These are phyloP conservation scores for Eutrema yunnanense DNA, from an alignment of 345 rosid genomes.

Conservation along the genomic window DNA sequence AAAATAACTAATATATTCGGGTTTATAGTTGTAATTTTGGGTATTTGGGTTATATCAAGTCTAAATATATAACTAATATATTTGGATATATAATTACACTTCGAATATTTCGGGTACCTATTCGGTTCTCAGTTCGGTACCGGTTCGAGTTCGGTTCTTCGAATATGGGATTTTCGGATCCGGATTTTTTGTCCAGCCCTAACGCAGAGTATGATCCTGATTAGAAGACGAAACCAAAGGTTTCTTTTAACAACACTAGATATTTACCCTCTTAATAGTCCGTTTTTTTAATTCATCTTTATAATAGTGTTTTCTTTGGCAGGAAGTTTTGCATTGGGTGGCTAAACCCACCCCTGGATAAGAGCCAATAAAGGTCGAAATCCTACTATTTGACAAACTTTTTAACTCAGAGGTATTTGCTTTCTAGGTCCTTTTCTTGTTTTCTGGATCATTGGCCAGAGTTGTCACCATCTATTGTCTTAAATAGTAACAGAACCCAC, in stretches of 20 bases:
- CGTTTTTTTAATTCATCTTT: background rate
- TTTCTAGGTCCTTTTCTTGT: background rate
- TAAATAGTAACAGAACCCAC: background rate
- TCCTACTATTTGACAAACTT: background rate
- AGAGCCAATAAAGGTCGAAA: no score
- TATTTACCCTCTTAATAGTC: background rate
- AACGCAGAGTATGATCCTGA: slow-evolving; percentile 63
- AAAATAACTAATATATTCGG: no score
- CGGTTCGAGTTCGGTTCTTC: no score
- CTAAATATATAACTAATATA: no score
- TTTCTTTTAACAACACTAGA: background rate
- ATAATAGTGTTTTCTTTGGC: background rate
- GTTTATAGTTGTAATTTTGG: no score
- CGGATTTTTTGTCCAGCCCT: no score
- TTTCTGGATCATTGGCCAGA: background rate
- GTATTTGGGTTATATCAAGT: no score
- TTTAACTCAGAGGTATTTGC: background rate
- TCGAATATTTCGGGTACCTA: no score
- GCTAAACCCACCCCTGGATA: no score
- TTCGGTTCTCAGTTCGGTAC: no score
- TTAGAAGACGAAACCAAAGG: slow-evolving; percentile 69
- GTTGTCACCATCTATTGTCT: background rate
- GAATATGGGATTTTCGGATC: no score
- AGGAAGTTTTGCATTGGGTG: background rate
- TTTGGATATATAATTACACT: no score